Base-by-base conservation (phyloP, 2,329 filamentous ascomycete genomes). In the Tolypocladium tropicale region DNA sequence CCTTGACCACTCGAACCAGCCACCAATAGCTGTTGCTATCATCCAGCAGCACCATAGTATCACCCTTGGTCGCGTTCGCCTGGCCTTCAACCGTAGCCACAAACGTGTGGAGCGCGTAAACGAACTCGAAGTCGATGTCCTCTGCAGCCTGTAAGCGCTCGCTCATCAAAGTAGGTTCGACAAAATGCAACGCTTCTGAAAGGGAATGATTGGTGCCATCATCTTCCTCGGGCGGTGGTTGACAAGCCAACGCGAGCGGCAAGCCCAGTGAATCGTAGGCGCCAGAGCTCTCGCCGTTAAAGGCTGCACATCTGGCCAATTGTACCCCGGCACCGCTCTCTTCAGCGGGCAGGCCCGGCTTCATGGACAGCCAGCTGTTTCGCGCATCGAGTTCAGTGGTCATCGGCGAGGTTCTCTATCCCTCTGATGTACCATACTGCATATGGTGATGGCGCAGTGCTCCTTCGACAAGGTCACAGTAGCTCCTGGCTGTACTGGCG, bases 11-110 rank as follows among this genome's bases (percentile, higher is more conserved):
- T 61, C 93, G 83, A 16, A 99, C 94, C 59, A 99, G 82, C 94
- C 94, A 99, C 94, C 94, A 99, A 72, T 99, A 99, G 74, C 92
- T 97, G 75, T 99, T 99, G 75, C 91, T 97, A 67, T 99, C 94
- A 67, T 99, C 94, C 25, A 99, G 82, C 61, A 99, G 78, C 55
- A 97, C 93, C 94, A 99, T 99, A 16, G 93, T 97, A 68, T 99
- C 94, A 53, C 94, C 94, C 74, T 99, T 99, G 36, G 90, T 95
- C 57, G 94, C 94, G 76, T 97, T 99, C 60, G 94, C 94, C 73
- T 99, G 94, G 32, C 94, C 94, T 74, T 99, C 94, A 52, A 99
- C 94, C 0, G 94, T 97, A 32, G 94, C 94, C 61, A 96, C 89
- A 67, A 99, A 99, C 2, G 93, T 99, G 71, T 97, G 94, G 57